phyloP scores from a whole-genome alignment of 2,329 filamentous ascomycete genomes.

The Neonectria coccinea region DNA sequence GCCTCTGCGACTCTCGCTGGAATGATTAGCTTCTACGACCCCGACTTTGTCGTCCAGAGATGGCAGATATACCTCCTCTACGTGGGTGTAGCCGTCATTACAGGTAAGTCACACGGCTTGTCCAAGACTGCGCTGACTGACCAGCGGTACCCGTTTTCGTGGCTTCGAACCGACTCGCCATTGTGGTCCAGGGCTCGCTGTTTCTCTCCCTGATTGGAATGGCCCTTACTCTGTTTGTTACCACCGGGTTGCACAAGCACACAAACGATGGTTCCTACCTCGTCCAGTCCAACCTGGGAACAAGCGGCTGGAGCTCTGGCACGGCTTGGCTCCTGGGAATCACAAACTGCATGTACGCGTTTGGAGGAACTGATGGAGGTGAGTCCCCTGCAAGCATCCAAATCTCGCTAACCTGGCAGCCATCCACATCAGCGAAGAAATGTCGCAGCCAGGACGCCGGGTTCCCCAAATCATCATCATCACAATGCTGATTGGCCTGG shows the following conservation, averaged over 20 bases:
- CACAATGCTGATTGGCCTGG: conserved; percentile 24
- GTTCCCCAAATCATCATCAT: conserved; percentile 28
- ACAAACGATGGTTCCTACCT: conserved; percentile 15
- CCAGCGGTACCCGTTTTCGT: conserved; percentile 21
- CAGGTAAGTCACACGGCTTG: neutral
- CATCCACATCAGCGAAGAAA: conserved; percentile 32
- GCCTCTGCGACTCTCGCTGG: conserved; percentile 15
- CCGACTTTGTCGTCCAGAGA: neutral
- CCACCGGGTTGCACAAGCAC: conserved; percentile 16
- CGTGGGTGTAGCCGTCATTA: conserved; percentile 19
- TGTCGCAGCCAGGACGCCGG: conserved; percentile 26
- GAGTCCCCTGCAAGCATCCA: neutral
- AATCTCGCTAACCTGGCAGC: conserved; percentile 1
- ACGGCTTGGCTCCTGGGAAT: conserved; percentile 25
- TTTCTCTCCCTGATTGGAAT: conserved; percentile 21
- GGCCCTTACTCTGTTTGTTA: conserved; percentile 14
- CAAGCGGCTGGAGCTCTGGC: conserved; percentile 24
- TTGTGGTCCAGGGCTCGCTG: conserved; percentile 12
- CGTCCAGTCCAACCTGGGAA: conserved; percentile 13
- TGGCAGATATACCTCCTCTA: conserved; percentile 31
- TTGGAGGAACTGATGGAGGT: conserved; percentile 29
- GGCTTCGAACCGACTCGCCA: conserved; percentile 17
- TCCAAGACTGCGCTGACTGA: neutral
- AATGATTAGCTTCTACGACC: conserved; percentile 15
- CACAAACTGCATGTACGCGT: conserved; percentile 30